A percentile compares a stretch with the other conserved stretches of the same genome.
These are phyloP conservation scores for Penicillium sclerotigenum DNA, from an alignment of 2,329 filamentous ascomycete genomes.

Conservation along the genomic window DNA sequence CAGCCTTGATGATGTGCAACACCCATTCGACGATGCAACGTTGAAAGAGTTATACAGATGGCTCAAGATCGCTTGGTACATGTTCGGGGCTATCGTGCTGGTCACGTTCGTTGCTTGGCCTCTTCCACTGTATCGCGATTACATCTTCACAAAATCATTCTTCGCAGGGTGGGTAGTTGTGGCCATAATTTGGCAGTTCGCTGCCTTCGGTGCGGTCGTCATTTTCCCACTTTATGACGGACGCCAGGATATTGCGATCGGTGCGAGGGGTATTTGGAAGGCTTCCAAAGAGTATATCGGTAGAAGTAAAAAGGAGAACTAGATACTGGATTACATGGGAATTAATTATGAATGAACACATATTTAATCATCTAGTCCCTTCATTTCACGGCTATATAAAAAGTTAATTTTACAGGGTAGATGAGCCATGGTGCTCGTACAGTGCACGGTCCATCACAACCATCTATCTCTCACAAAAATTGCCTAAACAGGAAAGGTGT, in stretches of 20 bases:
- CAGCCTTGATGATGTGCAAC: conserved; percentile 42
- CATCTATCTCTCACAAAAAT: no score
- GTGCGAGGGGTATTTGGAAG: conserved; percentile 23
- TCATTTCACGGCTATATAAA: no score
- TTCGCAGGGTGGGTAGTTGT: conserved; percentile 48
- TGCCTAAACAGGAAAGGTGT: no score
- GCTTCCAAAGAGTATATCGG: conserved; percentile 2
- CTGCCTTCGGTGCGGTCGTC: conserved; percentile 47
- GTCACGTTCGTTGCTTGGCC: conserved; percentile 51
- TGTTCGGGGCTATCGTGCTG: conserved; percentile 44
- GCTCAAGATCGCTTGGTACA: conserved; percentile 42
- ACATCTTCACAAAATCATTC: conserved; percentile 48
- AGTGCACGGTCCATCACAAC: no score
- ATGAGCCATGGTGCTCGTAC: no score
- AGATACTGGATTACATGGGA: neutral
- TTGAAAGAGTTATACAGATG: conserved; percentile 36
- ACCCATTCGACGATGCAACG: conserved; percentile 43
- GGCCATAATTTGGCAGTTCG: conserved; percentile 50
- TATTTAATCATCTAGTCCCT: no score
- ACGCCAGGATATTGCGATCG: conserved; percentile 39
- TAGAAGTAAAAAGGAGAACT: neutral
- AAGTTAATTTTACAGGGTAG: no score
- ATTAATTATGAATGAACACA: no score
- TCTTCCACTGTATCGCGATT: conserved; percentile 49
- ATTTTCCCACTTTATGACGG: conserved; percentile 51